Evolutionary conservation across 23 red algal species (phyloP).

Genomic region (Gracilaria gracilis): DNA sequence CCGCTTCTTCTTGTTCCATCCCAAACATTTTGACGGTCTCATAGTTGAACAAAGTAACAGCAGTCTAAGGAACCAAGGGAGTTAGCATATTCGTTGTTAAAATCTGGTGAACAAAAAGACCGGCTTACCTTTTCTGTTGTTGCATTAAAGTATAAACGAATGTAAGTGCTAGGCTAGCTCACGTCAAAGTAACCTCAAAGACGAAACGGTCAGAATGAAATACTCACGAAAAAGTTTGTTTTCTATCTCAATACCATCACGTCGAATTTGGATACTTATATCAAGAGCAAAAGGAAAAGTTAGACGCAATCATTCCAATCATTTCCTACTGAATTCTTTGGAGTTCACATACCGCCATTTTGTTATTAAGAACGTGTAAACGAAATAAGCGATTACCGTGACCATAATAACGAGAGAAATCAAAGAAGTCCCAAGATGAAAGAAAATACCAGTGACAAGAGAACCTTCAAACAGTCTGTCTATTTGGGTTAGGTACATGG

Average conservation of each 20-base stretch:
- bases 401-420: slow-evolving; percentile 56
- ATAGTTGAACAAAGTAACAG: slow-evolving; percentile 79
- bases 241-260: slow-evolving; percentile 44
- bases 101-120: neutral
- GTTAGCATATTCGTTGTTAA: neutral
- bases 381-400: slow-evolving; percentile 52
- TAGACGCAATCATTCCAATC: neutral
- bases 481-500: neutral
- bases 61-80: slow-evolving; percentile 25
- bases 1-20: slow-evolving; percentile 76
- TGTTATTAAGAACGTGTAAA: slow-evolving; percentile 41
- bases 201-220: neutral
- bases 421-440: slow-evolving; percentile 53
- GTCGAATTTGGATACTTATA: neutral
- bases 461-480: slow-evolving; percentile 58
- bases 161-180: neutral
- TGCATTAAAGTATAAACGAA: neutral
- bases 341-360: slow-evolving; percentile 52
- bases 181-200: too few relatives aligned
- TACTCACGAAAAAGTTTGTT: slow-evolving; percentile 41
- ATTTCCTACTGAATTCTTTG: neutral
- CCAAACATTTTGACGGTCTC: neutral
- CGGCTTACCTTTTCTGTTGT: slow-evolving; percentile 54
- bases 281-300: neutral
- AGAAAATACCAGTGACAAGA: slow-evolving; percentile 70